Evolutionary conservation across 106 monocot genomes (phyloP), one percentile per base, ranked within the genome.

Genomic region (Acorus gramineus): DNA sequence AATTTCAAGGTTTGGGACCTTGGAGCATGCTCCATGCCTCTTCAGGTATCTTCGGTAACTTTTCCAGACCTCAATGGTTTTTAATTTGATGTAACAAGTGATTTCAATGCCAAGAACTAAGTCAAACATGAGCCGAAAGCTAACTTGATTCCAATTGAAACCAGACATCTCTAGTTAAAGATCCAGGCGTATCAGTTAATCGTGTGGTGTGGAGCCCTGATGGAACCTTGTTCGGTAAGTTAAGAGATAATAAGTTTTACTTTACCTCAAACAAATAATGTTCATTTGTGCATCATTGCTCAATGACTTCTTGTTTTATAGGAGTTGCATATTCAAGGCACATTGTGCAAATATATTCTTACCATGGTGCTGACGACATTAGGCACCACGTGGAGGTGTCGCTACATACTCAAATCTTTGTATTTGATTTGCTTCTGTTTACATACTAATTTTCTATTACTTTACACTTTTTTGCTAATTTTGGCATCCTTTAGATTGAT

Each of bases 401-500:
- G 42, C 12, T 14, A 12, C 14, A 55, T 14, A 14, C 43, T 4
- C 7, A 3, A 14, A 4, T 7, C 5, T 6, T 61, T 10, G 28
- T 28, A 28, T 28, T 28, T 28, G 28, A 28, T 66, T 7, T 61
- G 8, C 46, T 49, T 47, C 5, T n/a, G 2, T 50, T 45, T 28
- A 7, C 4, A 4, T 44, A 9, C 42, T 51, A 61, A 9, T 12
- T 4, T 4, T 8, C 2, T 49, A 64, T 56, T 53, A 53, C 56
- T 50, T 5, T 66, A 7, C 28, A 62, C 58, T 52, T 68, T 8
- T 52, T 46, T 55, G 60, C 42, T 57, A 59, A 65, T 49, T 59
- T 63, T 54, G 7, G 12, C 14, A 66, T 50, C 8, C 2, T 14
- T 43, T 67, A 92, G 91, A 87, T 92, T 73, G 86, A 86, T 72